phyloP scores from a whole-genome alignment of 257 asterid species.

The Vinca minor region DNA sequence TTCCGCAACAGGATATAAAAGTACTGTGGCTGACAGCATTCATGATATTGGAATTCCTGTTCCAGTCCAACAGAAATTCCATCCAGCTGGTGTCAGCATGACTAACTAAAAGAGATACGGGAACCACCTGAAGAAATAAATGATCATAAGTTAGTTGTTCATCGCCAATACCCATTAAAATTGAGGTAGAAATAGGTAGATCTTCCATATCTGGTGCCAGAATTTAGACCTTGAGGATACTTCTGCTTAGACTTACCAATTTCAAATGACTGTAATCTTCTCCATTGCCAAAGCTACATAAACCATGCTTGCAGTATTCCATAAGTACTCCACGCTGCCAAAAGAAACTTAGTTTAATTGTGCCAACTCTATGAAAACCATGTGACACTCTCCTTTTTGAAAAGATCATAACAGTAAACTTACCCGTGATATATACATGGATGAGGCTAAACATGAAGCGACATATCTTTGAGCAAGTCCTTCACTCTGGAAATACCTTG shows the following conservation, averaged over 20 bases:
- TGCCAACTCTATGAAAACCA: conserved; percentile 10
- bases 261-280: conserved; percentile 40
- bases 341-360: conserved; percentile 13
- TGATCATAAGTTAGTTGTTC: neutral
- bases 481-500: conserved; percentile 75
- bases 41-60: conserved; percentile 18
- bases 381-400: conserved; percentile 2
- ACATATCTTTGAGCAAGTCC: conserved; percentile 77
- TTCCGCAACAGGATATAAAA: conserved; percentile 45
- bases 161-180: neutral
- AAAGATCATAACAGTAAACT: conserved; percentile 11
- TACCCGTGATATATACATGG: conserved; percentile 54
- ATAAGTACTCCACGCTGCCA: conserved; percentile 57
- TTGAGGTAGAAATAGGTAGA: neutral
- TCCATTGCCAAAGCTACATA: conserved; percentile 33
- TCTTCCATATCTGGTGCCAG: neutral
- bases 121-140: conserved; percentile 49
- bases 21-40: conserved; percentile 21
- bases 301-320: conserved; percentile 73
- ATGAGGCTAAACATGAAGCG: conserved; percentile 37
- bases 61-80: conserved; percentile 26
- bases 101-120: conserved; percentile 52
- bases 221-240: neutral
- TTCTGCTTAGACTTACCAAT: conserved; percentile 45
- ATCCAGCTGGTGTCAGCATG: conserved; percentile 58